phyloP scores from a whole-genome alignment of 2,329 filamentous ascomycete genomes.

The Alternaria arbusti region DNA sequence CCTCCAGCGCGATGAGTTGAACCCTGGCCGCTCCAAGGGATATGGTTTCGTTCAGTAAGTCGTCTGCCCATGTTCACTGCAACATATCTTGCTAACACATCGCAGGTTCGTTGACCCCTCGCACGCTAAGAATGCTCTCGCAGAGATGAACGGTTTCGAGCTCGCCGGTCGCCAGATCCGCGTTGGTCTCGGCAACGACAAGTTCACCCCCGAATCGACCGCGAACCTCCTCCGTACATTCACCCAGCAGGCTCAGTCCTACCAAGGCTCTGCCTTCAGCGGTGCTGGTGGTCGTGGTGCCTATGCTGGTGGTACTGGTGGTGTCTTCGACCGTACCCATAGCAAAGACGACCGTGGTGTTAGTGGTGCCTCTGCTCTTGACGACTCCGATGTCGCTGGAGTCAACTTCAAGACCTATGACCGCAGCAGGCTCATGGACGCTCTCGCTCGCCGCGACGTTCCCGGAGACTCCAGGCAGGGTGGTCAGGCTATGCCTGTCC shows the following conservation, averaged over 20 bases:
- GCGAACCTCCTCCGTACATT: slow-evolving; percentile 91
- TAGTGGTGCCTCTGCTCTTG: slow-evolving; percentile 89
- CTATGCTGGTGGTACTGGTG: slow-evolving; percentile 73
- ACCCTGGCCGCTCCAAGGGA: slow-evolving; percentile 64
- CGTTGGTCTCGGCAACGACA: slow-evolving; percentile 99
- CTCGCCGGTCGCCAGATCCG: slow-evolving; percentile 96
- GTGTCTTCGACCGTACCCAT: slow-evolving; percentile 86
- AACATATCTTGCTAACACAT: slow-evolving; percentile 20
- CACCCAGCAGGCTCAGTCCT: slow-evolving; percentile 67
- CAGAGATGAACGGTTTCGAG: slow-evolving; percentile 99
- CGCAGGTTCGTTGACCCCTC: slow-evolving; percentile 87
- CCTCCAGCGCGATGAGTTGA: slow-evolving; percentile 93
- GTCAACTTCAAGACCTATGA: slow-evolving; percentile 99
- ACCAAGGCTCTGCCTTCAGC: slow-evolving; percentile 90
- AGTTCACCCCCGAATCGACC: slow-evolving; percentile 97
- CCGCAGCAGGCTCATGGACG: slow-evolving; percentile 97
- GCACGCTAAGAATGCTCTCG: slow-evolving; percentile 90
- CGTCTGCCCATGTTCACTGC: not conserved
- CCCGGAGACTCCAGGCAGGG: slow-evolving; percentile 68
- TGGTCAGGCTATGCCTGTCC: slow-evolving; percentile 47
- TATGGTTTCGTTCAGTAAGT: slow-evolving; percentile 99
- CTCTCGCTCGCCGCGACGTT: slow-evolving; percentile 81
- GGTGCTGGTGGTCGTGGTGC: slow-evolving; percentile 86
- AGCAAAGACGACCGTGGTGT: slow-evolving; percentile 87
- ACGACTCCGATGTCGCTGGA: slow-evolving; percentile 96